phyloP scores from a whole-genome alignment of 2,329 filamentous ascomycete genomes.

The Fusarium nanum region DNA sequence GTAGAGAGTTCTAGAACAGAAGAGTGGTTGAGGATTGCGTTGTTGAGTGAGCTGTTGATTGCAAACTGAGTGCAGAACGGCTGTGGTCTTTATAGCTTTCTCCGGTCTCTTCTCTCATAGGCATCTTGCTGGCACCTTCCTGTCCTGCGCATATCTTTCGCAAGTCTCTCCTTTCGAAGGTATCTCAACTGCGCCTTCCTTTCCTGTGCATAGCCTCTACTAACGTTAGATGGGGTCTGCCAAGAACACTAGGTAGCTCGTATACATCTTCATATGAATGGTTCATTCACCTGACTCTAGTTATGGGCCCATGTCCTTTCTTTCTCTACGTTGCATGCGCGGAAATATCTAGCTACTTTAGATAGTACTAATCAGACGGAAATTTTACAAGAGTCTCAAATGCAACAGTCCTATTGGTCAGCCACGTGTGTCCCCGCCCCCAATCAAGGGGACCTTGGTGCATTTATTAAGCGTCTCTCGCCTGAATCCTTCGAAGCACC shows the following conservation, averaged over 20 bases:
- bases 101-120: rapidly evolving
- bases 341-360: neutral
- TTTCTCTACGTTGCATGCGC: neutral
- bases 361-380: neutral
- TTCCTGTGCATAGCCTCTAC: neutral
- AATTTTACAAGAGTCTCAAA: neutral
- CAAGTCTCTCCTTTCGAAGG: neutral
- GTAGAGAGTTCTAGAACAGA: neutral
- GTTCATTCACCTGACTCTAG: neutral
- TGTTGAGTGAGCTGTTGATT: neutral
- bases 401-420: neutral
- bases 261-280: neutral
- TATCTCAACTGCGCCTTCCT: neutral
- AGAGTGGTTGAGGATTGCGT: neutral
- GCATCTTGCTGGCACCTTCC: neutral
- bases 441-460: neutral
- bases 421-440: neutral
- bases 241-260: neutral
- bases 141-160: neutral
- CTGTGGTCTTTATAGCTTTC: neutral
- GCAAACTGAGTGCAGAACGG: neutral
- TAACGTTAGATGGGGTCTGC: neutral
- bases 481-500: neutral
- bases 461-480: neutral
- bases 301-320: neutral